Evolutionary conservation across 164 flowering plant genomes (phyloP).

Genomic region (Vitis amurensis): DNA sequence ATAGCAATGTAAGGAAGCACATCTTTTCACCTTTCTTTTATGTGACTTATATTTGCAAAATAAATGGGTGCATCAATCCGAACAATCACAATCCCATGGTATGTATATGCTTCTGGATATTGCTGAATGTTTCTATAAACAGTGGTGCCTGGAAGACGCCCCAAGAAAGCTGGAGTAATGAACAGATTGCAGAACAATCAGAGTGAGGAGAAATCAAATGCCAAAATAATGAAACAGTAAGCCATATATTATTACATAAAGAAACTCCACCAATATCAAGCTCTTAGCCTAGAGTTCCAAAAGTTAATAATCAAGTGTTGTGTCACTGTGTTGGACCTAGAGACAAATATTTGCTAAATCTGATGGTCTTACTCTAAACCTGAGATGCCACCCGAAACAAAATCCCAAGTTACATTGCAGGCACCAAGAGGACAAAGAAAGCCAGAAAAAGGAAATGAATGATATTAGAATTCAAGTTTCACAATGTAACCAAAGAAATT

Average conservation of each 20-base stretch:
- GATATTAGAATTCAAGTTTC: neutral
- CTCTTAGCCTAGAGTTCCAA: neutral
- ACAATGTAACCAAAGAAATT: neutral
- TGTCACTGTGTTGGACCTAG: neutral
- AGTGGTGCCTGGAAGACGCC: slow-evolving; percentile 98
- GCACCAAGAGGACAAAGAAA: neutral
- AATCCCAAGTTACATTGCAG: neutral
- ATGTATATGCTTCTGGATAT: slow-evolving; percentile 95
- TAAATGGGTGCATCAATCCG: slow-evolving; percentile 96
- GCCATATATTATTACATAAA: neutral
- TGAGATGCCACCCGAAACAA: no score
- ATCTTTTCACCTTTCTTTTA: slow-evolving; percentile 79
- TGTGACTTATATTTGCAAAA: slow-evolving; percentile 92
- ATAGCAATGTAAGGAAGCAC: slow-evolving; percentile 5
- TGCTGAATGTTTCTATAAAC: slow-evolving; percentile 80
- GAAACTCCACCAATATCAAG: neutral
- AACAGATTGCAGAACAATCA: neutral
- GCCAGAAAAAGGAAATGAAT: slow-evolving; percentile 1
- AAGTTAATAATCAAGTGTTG: neutral
- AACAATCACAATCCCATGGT: slow-evolving; percentile 92
- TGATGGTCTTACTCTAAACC: neutral
- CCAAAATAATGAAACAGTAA: neutral
- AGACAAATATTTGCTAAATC: neutral
- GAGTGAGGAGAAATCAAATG: neutral
- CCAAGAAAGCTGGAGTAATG: slow-evolving; percentile 77